Evolutionary conservation across 257 asterid species (phyloP).

Genomic region (Galeopsis tetrahit): DNA sequence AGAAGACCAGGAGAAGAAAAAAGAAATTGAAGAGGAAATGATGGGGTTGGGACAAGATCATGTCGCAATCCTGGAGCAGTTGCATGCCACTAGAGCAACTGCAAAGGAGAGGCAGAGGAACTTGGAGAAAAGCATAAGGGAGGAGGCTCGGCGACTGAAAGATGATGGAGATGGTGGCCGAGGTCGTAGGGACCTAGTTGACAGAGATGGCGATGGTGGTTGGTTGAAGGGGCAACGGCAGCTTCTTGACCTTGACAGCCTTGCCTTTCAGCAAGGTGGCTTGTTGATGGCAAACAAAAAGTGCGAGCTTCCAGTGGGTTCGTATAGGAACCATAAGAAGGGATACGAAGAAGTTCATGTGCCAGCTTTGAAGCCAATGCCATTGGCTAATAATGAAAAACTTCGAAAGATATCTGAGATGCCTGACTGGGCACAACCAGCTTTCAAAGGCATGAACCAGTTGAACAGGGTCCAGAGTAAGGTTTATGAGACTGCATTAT

Average conservation of each 20-base stretch:
- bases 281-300: conserved; percentile 59
- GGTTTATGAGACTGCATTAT: conserved; percentile 60
- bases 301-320: conserved; percentile 64
- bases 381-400: conserved; percentile 46
- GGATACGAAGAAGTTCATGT: conserved; percentile 70
- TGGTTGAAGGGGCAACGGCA: conserved; percentile 66
- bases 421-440: conserved; percentile 67
- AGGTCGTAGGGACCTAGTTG: conserved; percentile 41
- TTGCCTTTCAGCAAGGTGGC: conserved; percentile 64
- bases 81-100: conserved; percentile 68
- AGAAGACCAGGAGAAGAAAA: conserved; percentile 61
- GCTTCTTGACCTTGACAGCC: conserved; percentile 59
- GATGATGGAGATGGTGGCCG: conserved; percentile 60
- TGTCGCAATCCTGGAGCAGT: conserved; percentile 59
- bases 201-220: conserved; percentile 63
- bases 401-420: conserved; percentile 55
- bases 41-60: conserved; percentile 49
- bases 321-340: conserved; percentile 58
- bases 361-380: conserved; percentile 63
- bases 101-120: conserved; percentile 65
- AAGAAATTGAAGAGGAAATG: conserved; percentile 66
- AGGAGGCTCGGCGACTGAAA: conserved; percentile 62
- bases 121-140: conserved; percentile 64
- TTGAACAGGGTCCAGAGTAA: conserved; percentile 68
- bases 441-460: conserved; percentile 58